Evolutionary conservation across 2,329 filamentous ascomycete species (phyloP).

Genomic region (Endoconidiophora laricicola): DNA sequence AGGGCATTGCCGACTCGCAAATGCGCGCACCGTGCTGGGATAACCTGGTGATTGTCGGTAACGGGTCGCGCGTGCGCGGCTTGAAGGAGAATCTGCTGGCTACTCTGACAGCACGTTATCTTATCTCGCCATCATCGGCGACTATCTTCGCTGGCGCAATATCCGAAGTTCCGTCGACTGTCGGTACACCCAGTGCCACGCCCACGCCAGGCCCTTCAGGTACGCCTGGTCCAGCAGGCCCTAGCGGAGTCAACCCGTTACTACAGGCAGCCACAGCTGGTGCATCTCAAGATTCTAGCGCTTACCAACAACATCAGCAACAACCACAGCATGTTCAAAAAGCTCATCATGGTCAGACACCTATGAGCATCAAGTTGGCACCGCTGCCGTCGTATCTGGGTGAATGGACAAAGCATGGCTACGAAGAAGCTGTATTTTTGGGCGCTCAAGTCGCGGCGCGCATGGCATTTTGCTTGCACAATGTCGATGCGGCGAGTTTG

Average conservation of each 20-base stretch:
- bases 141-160: constrained; percentile 76
- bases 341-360: constrained; percentile 52
- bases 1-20: constrained; percentile 66
- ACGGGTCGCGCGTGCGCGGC: constrained; percentile 56
- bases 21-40: constrained; percentile 86
- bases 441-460: constrained; percentile 71
- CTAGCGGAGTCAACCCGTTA: constrained; percentile 63
- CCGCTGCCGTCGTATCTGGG: constrained; percentile 70
- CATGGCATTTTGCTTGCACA: constrained; percentile 41
- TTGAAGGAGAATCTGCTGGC: constrained; percentile 80
- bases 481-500: constrained; percentile 33
- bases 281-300: constrained; percentile 30
- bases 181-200: constrained; percentile 71
- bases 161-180: constrained; percentile 79
- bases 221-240: constrained; percentile 38
- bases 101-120: constrained; percentile 63
- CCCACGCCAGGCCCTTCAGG: constrained; percentile 35
- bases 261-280: constrained; percentile 79
- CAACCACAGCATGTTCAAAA: constrained; percentile 21
- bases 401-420: constrained; percentile 70
- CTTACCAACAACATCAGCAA: constrained; percentile 18
- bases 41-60: constrained; percentile 77
- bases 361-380: constrained; percentile 66
- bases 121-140: constrained; percentile 79
- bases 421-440: constrained; percentile 73